Conservation (phyloP, 345 rosid species). For the Acer negundo region DNA sequence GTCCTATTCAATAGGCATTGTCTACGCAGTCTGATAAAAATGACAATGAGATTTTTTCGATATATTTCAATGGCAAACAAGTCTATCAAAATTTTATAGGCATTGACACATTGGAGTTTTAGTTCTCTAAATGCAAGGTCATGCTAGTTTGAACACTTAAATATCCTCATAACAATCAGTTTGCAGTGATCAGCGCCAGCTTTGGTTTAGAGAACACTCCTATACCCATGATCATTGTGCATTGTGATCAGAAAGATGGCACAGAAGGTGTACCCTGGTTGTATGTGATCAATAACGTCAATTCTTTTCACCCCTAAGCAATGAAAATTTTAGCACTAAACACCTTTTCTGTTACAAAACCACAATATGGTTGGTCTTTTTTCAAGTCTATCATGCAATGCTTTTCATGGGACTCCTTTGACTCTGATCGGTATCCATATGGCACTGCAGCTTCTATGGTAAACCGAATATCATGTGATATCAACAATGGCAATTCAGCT, state of each 20-base stretch:
- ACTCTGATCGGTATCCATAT: conserved; percentile 35
- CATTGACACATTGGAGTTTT: neutral
- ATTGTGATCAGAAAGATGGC: neutral
- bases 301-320: neutral
- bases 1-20: neutral
- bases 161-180: neutral
- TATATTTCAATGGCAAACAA: neutral
- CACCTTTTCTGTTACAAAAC: neutral
- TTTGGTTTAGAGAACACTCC: neutral
- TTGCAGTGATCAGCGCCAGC: neutral
- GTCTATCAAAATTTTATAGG: neutral
- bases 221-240: neutral
- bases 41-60: neutral
- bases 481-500: conserved; percentile 37
- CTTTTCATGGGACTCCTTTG: conserved; percentile 38
- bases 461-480: conserved; percentile 71
- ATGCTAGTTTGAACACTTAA: neutral
- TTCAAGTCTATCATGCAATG: conserved; percentile 22
- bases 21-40: neutral
- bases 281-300: neutral
- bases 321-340: neutral
- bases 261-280: neutral
- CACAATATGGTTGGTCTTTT: conserved; percentile 6
- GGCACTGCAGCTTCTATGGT: conserved; percentile 90
- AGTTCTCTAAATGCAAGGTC: neutral